These are phyloP conservation scores for Purshia tridentata DNA, from an alignment of 306 rosid species.

Conservation along the genomic window DNA sequence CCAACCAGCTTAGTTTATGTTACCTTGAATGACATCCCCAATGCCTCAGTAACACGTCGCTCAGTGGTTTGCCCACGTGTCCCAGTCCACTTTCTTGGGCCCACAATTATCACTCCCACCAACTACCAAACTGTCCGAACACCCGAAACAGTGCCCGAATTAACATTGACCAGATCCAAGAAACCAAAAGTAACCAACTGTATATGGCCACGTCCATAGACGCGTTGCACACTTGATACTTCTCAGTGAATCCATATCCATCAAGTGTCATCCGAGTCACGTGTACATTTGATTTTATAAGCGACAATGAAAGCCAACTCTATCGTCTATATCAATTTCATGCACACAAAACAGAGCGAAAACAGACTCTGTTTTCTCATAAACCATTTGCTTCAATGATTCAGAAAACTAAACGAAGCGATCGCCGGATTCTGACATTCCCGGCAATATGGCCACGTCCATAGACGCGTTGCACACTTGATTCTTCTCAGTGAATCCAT, in stretches of 20 bases:
- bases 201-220: constrained; percentile 27
- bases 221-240: neutral
- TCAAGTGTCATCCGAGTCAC: constrained; percentile 31
- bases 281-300: constrained; percentile 22
- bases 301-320: neutral
- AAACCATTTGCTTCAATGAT: constrained; percentile 33
- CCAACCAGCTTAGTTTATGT: too few relatives aligned
- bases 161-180: neutral
- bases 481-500: too few relatives aligned
- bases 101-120: constrained; percentile 9
- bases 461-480: too few relatives aligned
- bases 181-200: constrained; percentile 1
- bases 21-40: neutral
- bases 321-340: neutral
- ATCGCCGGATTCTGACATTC: constrained; percentile 60
- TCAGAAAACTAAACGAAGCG: constrained; percentile 11
- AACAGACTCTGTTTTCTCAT: constrained; percentile 13
- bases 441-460: too few relatives aligned
- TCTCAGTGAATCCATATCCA: neutral
- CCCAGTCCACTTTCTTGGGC: constrained; percentile 39
- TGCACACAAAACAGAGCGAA: neutral
- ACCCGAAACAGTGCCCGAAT: constrained; percentile 9
- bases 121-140: neutral
- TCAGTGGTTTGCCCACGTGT: constrained; percentile 36
- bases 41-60: constrained; percentile 31